Percentiles rank a stretch among this genome's conserved stretches.
These are phyloP conservation scores for Stylosanthes scabra DNA, from an alignment of 331 rosid species.

Conservation along the genomic window DNA sequence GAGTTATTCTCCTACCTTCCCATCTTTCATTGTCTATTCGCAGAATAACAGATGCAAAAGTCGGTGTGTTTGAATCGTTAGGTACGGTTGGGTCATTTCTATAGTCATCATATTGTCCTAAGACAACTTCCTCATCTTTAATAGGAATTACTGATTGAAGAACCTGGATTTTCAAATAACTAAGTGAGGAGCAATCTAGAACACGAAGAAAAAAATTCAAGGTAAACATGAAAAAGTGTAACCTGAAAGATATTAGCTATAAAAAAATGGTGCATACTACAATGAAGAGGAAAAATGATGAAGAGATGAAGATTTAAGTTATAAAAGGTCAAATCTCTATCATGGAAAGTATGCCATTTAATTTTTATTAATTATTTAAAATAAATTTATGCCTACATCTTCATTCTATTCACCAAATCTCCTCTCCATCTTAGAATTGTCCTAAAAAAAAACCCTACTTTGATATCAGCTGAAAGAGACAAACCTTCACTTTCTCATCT, in stretches of 20 bases:
- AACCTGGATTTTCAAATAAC: constrained; percentile 60
- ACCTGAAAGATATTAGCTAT: background rate
- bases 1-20: constrained; percentile 69
- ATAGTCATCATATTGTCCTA: constrained; percentile 98
- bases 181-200: constrained; percentile 27
- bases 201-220: constrained; percentile 24
- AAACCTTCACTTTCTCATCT: constrained; percentile 98
- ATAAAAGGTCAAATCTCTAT: too few relatives aligned
- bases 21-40: constrained; percentile 96
- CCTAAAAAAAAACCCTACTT: too few relatives aligned
- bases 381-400: too few relatives aligned
- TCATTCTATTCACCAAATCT: too few relatives aligned
- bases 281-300: too few relatives aligned
- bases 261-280: background rate
- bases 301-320: too few relatives aligned
- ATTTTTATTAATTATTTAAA: too few relatives aligned
- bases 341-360: too few relatives aligned
- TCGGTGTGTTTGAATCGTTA: constrained; percentile 89
- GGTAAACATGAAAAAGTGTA: constrained; percentile 3
- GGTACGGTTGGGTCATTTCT: constrained; percentile 97
- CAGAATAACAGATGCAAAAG: constrained; percentile 85
- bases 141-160: constrained; percentile 92
- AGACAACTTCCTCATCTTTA: constrained; percentile 82
- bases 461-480: constrained; percentile 44
- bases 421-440: too few relatives aligned